Base-by-base conservation (phyloP, 1,284 basidiomycete species). In the Kwoniella shivajii region DNA sequence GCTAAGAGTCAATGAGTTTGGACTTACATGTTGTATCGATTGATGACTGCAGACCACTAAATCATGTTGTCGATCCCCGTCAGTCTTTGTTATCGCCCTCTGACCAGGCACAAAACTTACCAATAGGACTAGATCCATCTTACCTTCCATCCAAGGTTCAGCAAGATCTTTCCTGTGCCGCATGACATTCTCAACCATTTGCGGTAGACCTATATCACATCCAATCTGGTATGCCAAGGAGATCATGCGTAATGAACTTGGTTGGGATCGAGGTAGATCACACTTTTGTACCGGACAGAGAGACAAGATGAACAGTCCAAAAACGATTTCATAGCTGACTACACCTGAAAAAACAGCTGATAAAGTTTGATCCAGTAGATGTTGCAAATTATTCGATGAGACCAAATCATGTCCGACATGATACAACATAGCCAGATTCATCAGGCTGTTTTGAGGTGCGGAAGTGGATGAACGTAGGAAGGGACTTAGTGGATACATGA, bases 1-100 rank as follows among this genome's bases (percentile, higher is more conserved):
- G n/a, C n/a, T n/a, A n/a, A n/a, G n/a, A n/a, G n/a, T n/a, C n/a
- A n/a, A n/a, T n/a, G n/a, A n/a, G n/a, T n/a, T 7, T 26, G 9
- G 3, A 9, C 48, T 39, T 39, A 51, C 49, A 51, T 31, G 9
- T 51, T 42, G n/a, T 51, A 51, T 43, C 49, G 49, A 33, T 51
- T 51, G 26, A 51, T 34, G 6, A 51, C 34, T 13, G 49, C 49
- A 9, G 49, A 42, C 49, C 49, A 51, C 39, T 51, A n/a, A 7
- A n/a, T n/a, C n/a, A n/a, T n/a, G n/a, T n/a, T n/a, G n/a, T n/a
- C n/a, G n/a, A n/a, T n/a, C n/a, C n/a, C n/a, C n/a, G n/a, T n/a
- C n/a, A n/a, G n/a, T n/a, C n/a, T n/a, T n/a, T n/a, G n/a, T n/a
- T n/a, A n/a, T n/a, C n/a, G n/a, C n/a, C n/a, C n/a, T n/a, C n/a